Evolutionary conservation across 1,139 yeast genomes (phyloP), one percentile per base, ranked within the genome.

Genomic region (Wickerhamomyces sp.): DNA sequence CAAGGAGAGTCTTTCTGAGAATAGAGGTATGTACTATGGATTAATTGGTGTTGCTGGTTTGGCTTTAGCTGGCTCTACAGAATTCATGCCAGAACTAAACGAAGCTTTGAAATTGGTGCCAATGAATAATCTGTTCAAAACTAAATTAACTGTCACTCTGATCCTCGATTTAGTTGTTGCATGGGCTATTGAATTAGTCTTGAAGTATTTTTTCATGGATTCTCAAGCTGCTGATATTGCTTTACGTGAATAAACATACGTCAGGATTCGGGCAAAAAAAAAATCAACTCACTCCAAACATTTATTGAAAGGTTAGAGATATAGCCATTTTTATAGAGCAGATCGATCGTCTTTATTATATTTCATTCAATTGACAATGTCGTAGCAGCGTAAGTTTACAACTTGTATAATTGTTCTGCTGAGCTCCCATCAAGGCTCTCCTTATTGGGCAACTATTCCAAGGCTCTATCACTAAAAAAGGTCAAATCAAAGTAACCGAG

Each of bases 1-100:
- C 70, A 83, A 95, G 61, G 96, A 94, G 67, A 80, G 89, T 46
- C 84, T 92, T 55, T 72, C 73, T 43, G 95, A 83, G 63, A 92
- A 92, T 68, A 87, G 82, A 67, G 97, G 97, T 49, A 92, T 92
- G 98, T 92, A 84, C 67, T 92, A 87, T 57, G 98, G 99, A 22
- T 73, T 92, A 45, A 61, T 92, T 35, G 96, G 96, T 50, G 97
- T 92, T 53, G 86, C 95, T 28, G 88, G 76, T 31, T 74, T 92
- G 55, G 95, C 97, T 1, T 65, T 92, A 46, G 76, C 95, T 15
- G 96, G 98, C 20, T 81, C 97, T 8, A 89, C 97, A 22, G 99
- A 94, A 63, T 85, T 92, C 58, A 61, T 90, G 54, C 98, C 98
- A 26, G 99, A 94, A 67, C 67, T 94, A 58, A 92, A 92, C 59